Conservation (phyloP, 148 eudicot species). For the Camellia sinensis region DNA sequence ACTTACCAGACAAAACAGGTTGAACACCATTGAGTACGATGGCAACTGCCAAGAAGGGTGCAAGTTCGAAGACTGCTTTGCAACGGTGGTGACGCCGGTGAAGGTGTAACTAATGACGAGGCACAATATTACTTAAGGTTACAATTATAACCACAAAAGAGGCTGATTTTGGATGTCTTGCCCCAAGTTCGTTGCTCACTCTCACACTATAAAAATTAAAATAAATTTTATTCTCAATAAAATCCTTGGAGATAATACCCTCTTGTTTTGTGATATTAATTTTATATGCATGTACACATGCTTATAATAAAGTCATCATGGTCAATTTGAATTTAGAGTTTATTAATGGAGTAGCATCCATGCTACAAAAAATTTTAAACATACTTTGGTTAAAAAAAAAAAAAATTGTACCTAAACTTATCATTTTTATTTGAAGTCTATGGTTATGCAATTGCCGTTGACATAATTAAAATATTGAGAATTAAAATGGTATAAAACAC, state of each 20-base stretch:
- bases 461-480: too few relatives aligned
- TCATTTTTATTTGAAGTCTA: too few relatives aligned
- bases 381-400: too few relatives aligned
- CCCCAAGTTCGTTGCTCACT: constrained; percentile 63
- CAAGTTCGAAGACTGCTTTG: constrained; percentile 54
- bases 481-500: too few relatives aligned
- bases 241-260: not conserved
- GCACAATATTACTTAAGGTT: constrained; percentile 34
- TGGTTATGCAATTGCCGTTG: too few relatives aligned
- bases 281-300: too few relatives aligned
- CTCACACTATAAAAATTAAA: constrained; percentile 37
- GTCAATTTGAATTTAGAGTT: too few relatives aligned
- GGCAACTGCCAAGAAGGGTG: constrained; percentile 44
- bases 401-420: too few relatives aligned
- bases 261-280: too few relatives aligned
- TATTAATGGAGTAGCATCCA: too few relatives aligned
- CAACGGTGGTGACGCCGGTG: constrained; percentile 48
- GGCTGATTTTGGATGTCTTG: constrained; percentile 53
- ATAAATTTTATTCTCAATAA: not conserved
- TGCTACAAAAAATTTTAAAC: too few relatives aligned
- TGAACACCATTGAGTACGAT: constrained; percentile 52
- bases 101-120: constrained; percentile 45
- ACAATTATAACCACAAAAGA: constrained; percentile 45
- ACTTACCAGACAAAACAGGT: constrained; percentile 30
- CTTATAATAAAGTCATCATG: too few relatives aligned